A percentile compares a stretch with the other conserved stretches of the same genome.
These are phyloP conservation scores for Leccinum obscurum DNA, from an alignment of 768 basidiomycete species.

Conservation along the genomic window DNA sequence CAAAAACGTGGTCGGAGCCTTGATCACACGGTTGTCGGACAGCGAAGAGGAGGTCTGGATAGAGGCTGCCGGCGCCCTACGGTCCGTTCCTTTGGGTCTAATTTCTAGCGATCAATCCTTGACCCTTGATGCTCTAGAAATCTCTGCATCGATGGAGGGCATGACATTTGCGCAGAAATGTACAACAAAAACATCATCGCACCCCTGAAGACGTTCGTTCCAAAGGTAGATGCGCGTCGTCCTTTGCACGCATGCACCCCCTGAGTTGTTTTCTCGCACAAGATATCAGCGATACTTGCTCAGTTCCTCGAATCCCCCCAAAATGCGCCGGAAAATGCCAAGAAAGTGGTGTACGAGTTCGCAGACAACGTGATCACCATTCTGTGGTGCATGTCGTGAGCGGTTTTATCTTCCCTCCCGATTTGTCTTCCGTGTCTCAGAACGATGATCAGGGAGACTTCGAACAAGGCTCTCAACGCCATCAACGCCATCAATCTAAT, in stretches of 20 bases:
- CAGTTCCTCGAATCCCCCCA: constrained; percentile 63
- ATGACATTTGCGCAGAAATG: constrained; percentile 96
- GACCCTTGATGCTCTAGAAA: constrained; percentile 54
- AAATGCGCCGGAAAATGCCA: constrained; percentile 64
- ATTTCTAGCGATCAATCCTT: constrained; percentile 6
- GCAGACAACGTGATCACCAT: constrained; percentile 92
- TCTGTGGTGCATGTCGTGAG: constrained; percentile 94
- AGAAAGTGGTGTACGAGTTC: constrained; percentile 80
- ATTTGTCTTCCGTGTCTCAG: constrained; percentile 20
- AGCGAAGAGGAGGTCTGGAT: constrained; percentile 88
- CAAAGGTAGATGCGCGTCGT: constrained; percentile 54
- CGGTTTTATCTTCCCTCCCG: constrained; percentile 18
- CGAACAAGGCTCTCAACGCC: constrained; percentile 77
- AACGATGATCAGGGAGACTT: constrained; percentile 68
- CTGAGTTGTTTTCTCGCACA: background rate
- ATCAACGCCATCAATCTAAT: constrained; percentile 79
- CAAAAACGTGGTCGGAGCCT: constrained; percentile 82
- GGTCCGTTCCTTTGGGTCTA: constrained; percentile 47
- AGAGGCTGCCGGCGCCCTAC: constrained; percentile 84
- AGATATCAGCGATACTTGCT: constrained; percentile 77
- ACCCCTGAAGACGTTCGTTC: constrained; percentile 71
- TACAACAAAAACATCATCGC: constrained; percentile 92
- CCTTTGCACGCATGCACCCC: background rate
- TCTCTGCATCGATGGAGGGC: constrained; percentile 91
- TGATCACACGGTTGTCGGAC: constrained; percentile 88